Evolutionary conservation across 225 moss, liverwort and hornwort genomes (phyloP).

Genomic region (Anthoceros angustus): DNA sequence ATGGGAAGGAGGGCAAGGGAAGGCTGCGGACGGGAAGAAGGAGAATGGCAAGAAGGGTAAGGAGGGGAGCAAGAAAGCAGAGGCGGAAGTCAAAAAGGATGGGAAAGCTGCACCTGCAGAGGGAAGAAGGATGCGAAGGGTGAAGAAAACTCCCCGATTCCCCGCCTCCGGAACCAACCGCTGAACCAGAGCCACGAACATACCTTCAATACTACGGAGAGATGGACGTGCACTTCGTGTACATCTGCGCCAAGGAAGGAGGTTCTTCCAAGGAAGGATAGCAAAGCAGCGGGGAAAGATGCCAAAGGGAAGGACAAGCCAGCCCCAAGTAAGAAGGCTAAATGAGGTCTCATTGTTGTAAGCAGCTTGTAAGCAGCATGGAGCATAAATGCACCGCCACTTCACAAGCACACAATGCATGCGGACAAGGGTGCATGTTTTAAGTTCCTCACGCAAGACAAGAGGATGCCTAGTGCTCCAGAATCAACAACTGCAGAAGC

Average conservation of each 20-base stretch:
- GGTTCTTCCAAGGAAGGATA: constrained; percentile 1
- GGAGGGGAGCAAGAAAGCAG: not conserved
- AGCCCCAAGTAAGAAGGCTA: not conserved
- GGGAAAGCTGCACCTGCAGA: not conserved
- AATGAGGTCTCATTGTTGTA: no score
- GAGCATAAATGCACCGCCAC: not conserved
- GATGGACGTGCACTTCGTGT: not conserved
- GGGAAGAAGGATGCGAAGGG: not conserved
- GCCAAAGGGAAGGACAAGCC: not conserved
- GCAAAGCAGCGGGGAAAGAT: constrained; percentile 3
- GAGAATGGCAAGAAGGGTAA: not conserved
- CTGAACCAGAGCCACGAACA: not conserved
- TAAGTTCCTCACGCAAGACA: constrained; percentile 33
- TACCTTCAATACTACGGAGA: constrained; percentile 1
- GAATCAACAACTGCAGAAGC: not conserved
- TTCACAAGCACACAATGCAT: no score
- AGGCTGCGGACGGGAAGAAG: not conserved
- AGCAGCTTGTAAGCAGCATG: no score
- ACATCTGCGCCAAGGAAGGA: not conserved
- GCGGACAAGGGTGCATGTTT: not conserved
- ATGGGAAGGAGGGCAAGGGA: not conserved
- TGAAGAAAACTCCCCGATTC: not conserved
- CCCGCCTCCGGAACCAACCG: not conserved
- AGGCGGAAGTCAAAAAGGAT: not conserved
- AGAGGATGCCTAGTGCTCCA: no score